Base-by-base conservation (phyloP, 2,329 filamentous ascomycete genomes). In the Fusarium proliferatum region DNA sequence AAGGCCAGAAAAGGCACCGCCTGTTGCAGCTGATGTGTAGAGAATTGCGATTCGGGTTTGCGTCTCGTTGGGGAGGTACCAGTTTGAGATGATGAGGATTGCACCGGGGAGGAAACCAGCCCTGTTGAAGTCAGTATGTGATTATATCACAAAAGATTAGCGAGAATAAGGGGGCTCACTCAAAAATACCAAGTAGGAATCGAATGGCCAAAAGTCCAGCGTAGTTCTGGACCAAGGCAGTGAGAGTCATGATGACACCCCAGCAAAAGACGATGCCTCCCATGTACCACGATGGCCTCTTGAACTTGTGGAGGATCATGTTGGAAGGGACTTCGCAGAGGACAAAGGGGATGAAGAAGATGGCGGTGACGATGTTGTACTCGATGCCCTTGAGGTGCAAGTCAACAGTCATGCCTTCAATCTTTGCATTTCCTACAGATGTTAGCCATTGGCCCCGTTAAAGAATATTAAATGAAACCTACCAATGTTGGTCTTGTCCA, bases 341-440 rank as follows among this genome's bases (percentile, higher is more conserved):
- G 7, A 65, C 61, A 4, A 73, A 73, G 1, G 70, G 61, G 19
- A 73, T 66, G 36, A 75, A 75, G 56, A 75, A 75, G 9, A 86
- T 79, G 1, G 84, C 83, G 11, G 86, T 77, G 16, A 80, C 80
- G 30, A 82, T 83, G 78, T 92, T 92, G 81, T 92, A 93, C 77
- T 91, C 85, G 33, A 85, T 84, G 3, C 46, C 49, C 16, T 62
- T 67, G 49, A 79, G 76, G 17, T 61, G 33, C 17, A 79, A 69
- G 28, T 79, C 76, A 2, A 45, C 52, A 4, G 76, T 76, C 77
- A 79, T 79, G 28, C 77, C 77, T 10, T 76, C 76, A 19, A 79
- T 68, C 34, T 73, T 77, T 5, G 77, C 77, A 59, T 79, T 79
- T 45, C 77, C 77, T 28, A 73, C 69, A 13, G 1, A 21, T 9